A percentile compares a stretch with the other conserved stretches of the same genome.
phyloP scores from a whole-genome alignment of 805 yeast genomes.

The Ogataea neopini region DNA sequence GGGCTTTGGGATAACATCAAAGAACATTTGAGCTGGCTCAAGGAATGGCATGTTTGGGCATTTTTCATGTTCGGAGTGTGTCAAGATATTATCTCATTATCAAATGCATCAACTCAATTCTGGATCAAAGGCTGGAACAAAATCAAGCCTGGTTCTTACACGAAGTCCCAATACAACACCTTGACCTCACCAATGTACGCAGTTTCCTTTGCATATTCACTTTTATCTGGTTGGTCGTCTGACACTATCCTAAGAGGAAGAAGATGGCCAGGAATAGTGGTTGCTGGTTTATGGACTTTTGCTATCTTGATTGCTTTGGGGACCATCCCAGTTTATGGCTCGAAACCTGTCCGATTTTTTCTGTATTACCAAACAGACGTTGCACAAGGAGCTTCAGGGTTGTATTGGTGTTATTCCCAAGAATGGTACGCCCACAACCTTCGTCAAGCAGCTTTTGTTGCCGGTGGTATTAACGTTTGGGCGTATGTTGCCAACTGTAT shows the following conservation, averaged over 20 bases:
- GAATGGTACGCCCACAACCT: slow-evolving; percentile 21
- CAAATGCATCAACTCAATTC: slow-evolving; percentile 22
- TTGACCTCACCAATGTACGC: slow-evolving; percentile 24
- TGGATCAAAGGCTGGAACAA: slow-evolving; percentile 27
- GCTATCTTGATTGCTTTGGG: slow-evolving; percentile 19
- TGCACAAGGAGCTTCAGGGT: slow-evolving; percentile 22
- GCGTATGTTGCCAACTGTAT: slow-evolving; percentile 23
- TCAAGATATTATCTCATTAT: slow-evolving; percentile 20
- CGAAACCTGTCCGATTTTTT: slow-evolving; percentile 23
- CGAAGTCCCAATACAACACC: slow-evolving; percentile 20
- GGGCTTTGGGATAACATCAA: slow-evolving; percentile 14
- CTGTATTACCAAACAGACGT: slow-evolving; percentile 20
- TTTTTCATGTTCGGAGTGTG: slow-evolving; percentile 21
- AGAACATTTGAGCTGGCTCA: slow-evolving; percentile 15
- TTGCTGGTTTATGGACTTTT: slow-evolving; percentile 19
- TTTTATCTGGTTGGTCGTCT: slow-evolving; percentile 22
- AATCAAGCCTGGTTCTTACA: slow-evolving; percentile 17
- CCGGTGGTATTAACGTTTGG: slow-evolving; percentile 25
- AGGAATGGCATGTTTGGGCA: slow-evolving; percentile 25
- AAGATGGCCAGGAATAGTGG: slow-evolving; percentile 23
- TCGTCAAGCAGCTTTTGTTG: slow-evolving; percentile 19
- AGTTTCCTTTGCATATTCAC: slow-evolving; percentile 14
- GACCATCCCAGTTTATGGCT: slow-evolving; percentile 19
- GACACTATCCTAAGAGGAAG: slow-evolving; percentile 22
- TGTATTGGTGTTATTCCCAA: slow-evolving; percentile 25